Conservation (phyloP, 2,329 filamentous ascomycete genomes). For the Colletotrichum spinosum region DNA sequence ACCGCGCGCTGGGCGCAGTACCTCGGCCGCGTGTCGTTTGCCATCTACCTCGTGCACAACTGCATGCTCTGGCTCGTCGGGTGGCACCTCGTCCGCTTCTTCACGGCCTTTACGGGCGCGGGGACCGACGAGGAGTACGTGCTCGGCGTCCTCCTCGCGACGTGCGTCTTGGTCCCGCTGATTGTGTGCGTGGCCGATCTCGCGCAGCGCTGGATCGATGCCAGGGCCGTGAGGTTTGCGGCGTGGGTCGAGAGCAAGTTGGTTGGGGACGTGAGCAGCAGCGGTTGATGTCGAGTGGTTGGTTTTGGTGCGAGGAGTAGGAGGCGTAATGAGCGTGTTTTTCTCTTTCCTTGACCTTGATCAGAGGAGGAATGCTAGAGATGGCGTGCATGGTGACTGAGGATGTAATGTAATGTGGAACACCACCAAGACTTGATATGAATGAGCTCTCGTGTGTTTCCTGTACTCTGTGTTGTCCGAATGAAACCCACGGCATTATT, state of each 20-base stretch:
- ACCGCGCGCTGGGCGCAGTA: conserved; percentile 70
- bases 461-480: too few species aligned
- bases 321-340: too few species aligned
- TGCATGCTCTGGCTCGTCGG: conserved; percentile 70
- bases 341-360: too few species aligned
- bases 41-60: conserved; percentile 74
- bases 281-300: background rate
- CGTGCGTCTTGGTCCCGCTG: conserved; percentile 12
- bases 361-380: too few species aligned
- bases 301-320: background rate
- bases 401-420: too few species aligned
- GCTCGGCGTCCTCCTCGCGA: conserved; percentile 7
- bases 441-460: too few species aligned
- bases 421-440: too few species aligned
- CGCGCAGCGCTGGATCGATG: conserved; percentile 24
- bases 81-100: conserved; percentile 11
- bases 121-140: conserved; percentile 1
- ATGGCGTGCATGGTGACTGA: too few species aligned
- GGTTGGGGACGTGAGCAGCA: background rate
- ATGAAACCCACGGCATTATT: too few species aligned
- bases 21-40: conserved; percentile 71
- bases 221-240: conserved; percentile 12
- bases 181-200: conserved; percentile 26
- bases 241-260: conserved; percentile 27
- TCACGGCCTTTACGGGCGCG: conserved; percentile 13